Base-by-base conservation (phyloP, 1,284 basidiomycete species). In the Tilletia indica region DNA sequence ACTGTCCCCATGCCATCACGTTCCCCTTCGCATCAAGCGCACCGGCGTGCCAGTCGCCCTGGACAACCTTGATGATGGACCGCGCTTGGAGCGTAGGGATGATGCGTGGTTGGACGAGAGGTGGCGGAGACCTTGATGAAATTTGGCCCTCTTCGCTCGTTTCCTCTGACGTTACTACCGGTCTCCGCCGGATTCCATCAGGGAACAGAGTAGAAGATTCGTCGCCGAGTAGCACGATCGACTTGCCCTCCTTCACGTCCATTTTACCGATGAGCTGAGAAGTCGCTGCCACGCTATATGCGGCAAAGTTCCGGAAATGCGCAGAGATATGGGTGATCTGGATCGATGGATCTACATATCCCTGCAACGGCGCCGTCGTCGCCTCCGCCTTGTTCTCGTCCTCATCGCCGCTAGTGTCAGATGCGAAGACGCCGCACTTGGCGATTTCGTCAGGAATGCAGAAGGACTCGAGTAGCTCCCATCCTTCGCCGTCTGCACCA, bases 21-120 rank as follows among this genome's bases (percentile, higher is more conserved):
- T 90, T 88, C 14, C 94, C 94, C 36, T 87, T 85, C 54, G 89
- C 87, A 0, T 93, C 94, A 74, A 97, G 87, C 0, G 94, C 93
- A 36, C 90, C 92, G 78, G 87, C 90, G 86, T 97, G 94, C 84
- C 94, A 95, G 84, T 97, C 93, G 4, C 94, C 94, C 64, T 93
- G 87, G 9, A 91, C 90, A 70, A 94, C 90, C 70, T 92, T 92
- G 74, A 95, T 93, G 70, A 95, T 88, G 51, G 87, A 87, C 73
- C 86, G 88, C 77, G 91, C 88, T 78, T 94, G 92, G 25, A 96
- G 85, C 31, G 87, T 88, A 0, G 91, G 90, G 2, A 92, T 87
- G 73, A 92, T 86, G 45, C 87, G 87, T 2, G 93, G 91, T 1
- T 68, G 47, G 6, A 67, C 45, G 45, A 47, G 66, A 2, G 66